These are phyloP conservation scores for Lactarius akahatsu DNA, from an alignment of 768 basidiomycete genomes.

Conservation along the genomic window DNA sequence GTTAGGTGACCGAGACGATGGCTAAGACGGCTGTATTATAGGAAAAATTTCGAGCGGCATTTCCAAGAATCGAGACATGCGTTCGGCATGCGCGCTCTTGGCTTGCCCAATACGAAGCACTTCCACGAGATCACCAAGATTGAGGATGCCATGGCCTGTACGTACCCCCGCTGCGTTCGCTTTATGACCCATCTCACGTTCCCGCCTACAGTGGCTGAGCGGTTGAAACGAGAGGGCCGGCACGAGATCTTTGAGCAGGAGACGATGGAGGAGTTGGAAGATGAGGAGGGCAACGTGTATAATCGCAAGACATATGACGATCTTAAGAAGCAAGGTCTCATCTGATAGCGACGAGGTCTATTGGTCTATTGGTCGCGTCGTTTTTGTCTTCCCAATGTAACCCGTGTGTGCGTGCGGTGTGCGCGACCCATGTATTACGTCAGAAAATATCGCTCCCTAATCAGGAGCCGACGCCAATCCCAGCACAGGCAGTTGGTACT, in stretches of 20 bases:
- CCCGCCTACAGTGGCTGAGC: conserved; percentile 77
- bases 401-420: conserved; percentile 3
- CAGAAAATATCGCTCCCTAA: conserved; percentile 3
- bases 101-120: conserved; percentile 97
- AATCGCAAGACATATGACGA: conserved; percentile 98
- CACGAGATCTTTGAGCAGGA: conserved; percentile 92
- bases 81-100: conserved; percentile 96
- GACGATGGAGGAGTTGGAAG: conserved; percentile 97
- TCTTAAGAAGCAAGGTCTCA: conserved; percentile 92
- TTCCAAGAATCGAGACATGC: conserved; percentile 98
- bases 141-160: conserved; percentile 91
- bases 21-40: conserved; percentile 32
- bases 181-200: conserved; percentile 3
- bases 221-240: conserved; percentile 92
- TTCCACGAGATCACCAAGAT: conserved; percentile 99
- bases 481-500: not conserved
- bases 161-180: conserved; percentile 37
- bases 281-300: conserved; percentile 98
- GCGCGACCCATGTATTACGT: conserved; percentile 6
- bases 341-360: conserved; percentile 40
- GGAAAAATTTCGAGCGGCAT: conserved; percentile 95
- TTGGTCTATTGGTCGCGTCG: not conserved
- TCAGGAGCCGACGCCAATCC: not conserved
- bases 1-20: not conserved
- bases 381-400: not conserved